These are phyloP conservation scores for Nitzschia sp. DNA, from an alignment of 108 stramenopile genomes.

Conservation along the genomic window DNA sequence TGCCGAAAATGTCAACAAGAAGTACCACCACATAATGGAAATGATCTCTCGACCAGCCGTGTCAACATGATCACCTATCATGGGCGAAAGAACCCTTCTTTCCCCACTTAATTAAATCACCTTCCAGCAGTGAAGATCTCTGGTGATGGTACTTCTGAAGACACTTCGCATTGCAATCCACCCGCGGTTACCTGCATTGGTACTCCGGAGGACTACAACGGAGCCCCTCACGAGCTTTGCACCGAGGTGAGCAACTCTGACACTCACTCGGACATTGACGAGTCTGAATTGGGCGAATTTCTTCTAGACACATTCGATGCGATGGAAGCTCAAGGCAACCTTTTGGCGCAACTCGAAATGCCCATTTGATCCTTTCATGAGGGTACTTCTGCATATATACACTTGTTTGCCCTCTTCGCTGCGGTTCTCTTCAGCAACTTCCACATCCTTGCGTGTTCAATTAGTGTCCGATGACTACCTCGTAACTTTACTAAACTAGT, in stretches of 20 bases:
- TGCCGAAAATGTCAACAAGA: slow-evolving; percentile 11
- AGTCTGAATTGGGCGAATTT: slow-evolving; percentile 40
- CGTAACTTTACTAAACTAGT: neutral
- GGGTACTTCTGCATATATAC: neutral
- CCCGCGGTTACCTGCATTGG: neutral
- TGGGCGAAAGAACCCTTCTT: neutral
- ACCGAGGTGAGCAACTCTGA: slow-evolving; percentile 6
- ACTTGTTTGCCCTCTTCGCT: no score
- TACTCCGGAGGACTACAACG: neutral
- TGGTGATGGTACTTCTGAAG: slow-evolving; percentile 31
- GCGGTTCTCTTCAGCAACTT: neutral
- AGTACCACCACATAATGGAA: slow-evolving; percentile 44
- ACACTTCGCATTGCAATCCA: neutral
- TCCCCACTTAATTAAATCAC: slow-evolving; percentile 10
- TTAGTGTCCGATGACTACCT: neutral
- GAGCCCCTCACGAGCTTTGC: neutral
- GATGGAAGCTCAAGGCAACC: slow-evolving; percentile 13
- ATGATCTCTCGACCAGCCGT: slow-evolving; percentile 62
- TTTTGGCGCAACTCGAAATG: neutral
- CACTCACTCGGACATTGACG: slow-evolving; percentile 13
- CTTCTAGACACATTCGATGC: slow-evolving; percentile 38
- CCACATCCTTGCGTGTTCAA: neutral
- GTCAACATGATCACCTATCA: slow-evolving; percentile 41
- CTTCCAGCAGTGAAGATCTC: slow-evolving; percentile 75
- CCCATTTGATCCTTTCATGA: neutral